Evolutionary conservation across 2,329 filamentous ascomycete species (phyloP), one percentile per base, ranked within the genome.

Genomic region (Aspergillus sp.): DNA sequence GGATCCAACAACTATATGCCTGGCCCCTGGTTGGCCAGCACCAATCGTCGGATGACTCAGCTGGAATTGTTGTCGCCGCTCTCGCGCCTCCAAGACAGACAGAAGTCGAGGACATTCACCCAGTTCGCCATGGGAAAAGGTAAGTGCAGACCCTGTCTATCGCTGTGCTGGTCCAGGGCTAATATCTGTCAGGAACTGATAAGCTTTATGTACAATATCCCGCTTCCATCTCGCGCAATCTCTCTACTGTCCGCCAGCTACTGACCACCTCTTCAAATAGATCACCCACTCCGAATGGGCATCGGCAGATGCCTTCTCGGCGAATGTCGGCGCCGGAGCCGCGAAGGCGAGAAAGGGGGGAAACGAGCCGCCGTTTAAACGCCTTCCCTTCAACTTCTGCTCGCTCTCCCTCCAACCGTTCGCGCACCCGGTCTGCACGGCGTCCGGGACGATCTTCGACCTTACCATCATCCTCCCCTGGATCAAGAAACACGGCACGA

Each of bases 281-380:
- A 98, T 98, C 53, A 98, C 91, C 34, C 93, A 98, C 66, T 93
- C 85, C 25, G 91, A 98, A 70, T 98, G 91, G 91, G 80, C 86
- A 5, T 94, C 86, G 4, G 78, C 81, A 29, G 88, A 95, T 60
- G 79, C 85, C 37, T 95, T 84, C 63, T 82, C 83, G 19, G 86
- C 86, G 45, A 88, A 79, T 55, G 80, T 74, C 16, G 82, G 82
- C 48, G 75, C 81, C 35, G 79, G 78, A 31, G 66, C 68, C 58
- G 72, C 55, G 57, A 78, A 64, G 60, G 71, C 51, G 43, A 66
- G 59, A 58, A 71, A 59, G 14, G 60, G 61, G 29, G 62, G 66
- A 2, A 62, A 62, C 14, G 74, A 75, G 43, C 72, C 75, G 30
- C 73, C 74, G 24, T 96, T 96, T 68, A 85, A 82, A 53, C 82